Base-by-base conservation (phyloP, 129 eudicot genomes). In the Tanacetum coccineum region DNA sequence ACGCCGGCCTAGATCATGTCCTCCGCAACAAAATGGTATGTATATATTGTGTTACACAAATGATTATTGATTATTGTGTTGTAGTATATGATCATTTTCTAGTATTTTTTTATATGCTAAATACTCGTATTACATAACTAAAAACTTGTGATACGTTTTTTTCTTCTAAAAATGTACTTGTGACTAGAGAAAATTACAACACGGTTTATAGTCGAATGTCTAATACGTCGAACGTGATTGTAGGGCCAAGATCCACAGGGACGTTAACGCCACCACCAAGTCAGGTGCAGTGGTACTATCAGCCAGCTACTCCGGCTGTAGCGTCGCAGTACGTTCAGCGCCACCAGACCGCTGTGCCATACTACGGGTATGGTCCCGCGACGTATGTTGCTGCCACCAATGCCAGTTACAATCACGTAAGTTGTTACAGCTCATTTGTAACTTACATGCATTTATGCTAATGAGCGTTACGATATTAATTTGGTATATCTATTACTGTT, bases 241-340 rank as follows among this genome's bases (percentile, higher is more conserved):
- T 68, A 47, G 86, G 82, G 32, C 76, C 86, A 64, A 80, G 84
- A 79, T 83, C 84, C 15, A 69, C 65, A 7, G 39, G 84, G 14
- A 59, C 87, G 12, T 46, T 25, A 18, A 66, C 59, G 26, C 47
- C 89, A n/a, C 79, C 88, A 4, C 82, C 73, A 13, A 57, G 47
- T 44, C 92, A 82, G 67, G 82, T 88, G 85, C 92, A 76, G 55
- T 85, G 96, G 96, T 88, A 78, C 60, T 88, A 85, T 64, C 87
- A 89, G 7, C 59, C 59, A n/a, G n/a, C n/a, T n/a, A 40, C 83
- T 15, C 81, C 80, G 19, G 67, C 82, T 10, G 64, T 85, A 1
- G 60, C 87, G 1, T 56, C 85, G 8, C 69, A 68, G 30, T 72
- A 62, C 6, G 64, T 71, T 66, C 80, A 74, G 39, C 84, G 71